phyloP scores from a whole-genome alignment of 768 basidiomycete species.

The Auriculariales sp. region DNA sequence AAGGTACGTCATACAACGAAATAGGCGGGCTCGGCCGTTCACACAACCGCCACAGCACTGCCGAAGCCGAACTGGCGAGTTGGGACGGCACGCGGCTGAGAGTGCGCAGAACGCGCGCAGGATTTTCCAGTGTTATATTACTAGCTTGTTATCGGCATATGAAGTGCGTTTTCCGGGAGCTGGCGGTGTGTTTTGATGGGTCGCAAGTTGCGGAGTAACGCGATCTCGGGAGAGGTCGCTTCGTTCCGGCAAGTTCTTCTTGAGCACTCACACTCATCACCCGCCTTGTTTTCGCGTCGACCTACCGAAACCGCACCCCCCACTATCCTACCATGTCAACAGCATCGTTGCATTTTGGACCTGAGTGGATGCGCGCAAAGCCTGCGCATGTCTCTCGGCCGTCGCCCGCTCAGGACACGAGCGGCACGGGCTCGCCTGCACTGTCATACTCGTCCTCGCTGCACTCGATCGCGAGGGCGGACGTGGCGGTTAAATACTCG shows the following conservation, averaged over 20 bases:
- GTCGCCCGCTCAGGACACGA: slow-evolving; percentile 30
- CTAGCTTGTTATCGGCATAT: too few relatives aligned
- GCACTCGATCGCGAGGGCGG: background rate
- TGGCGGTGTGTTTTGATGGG: too few relatives aligned
- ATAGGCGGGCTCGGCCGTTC: too few relatives aligned
- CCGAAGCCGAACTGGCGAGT: background rate
- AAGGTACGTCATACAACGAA: slow-evolving; percentile 46
- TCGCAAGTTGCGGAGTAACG: too few relatives aligned
- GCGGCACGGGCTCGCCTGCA: background rate
- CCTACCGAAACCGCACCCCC: too few relatives aligned
- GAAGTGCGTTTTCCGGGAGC: too few relatives aligned
- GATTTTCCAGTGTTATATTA: too few relatives aligned
- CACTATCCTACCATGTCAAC: slow-evolving; percentile 20
- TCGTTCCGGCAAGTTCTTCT: too few relatives aligned
- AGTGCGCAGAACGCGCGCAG: too few relatives aligned
- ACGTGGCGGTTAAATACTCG: slow-evolving; percentile 57
- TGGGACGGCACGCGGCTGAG: background rate
- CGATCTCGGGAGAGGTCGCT: too few relatives aligned
- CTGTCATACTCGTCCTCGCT: background rate
- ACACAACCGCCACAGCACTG: background rate
- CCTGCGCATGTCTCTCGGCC: slow-evolving; percentile 35
- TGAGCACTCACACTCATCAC: too few relatives aligned
- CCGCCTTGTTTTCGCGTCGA: too few relatives aligned
- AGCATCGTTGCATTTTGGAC: slow-evolving; percentile 73
- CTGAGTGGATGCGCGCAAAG: slow-evolving; percentile 86